Conservation (phyloP, 352 stramenopile species). For the Pythium guiyangense region DNA sequence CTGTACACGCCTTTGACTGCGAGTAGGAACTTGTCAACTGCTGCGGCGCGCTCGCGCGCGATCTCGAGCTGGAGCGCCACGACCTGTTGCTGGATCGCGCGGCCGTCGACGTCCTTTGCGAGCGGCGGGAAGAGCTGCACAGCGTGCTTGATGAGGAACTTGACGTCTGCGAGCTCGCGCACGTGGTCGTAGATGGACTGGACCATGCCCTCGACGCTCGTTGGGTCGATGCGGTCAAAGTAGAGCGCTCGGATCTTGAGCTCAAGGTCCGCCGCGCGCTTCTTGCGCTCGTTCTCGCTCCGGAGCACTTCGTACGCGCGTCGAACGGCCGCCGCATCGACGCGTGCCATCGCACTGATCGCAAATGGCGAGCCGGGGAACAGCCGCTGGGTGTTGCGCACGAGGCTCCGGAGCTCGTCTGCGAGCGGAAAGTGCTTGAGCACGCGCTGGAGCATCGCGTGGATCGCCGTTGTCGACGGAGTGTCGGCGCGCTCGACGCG, state of each 20-base stretch:
- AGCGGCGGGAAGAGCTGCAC: constrained; percentile 61
- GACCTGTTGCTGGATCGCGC: constrained; percentile 46
- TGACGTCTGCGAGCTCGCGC: constrained; percentile 61
- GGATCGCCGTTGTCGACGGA: constrained; percentile 15
- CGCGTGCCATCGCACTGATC: constrained; percentile 17
- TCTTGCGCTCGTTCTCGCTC: constrained; percentile 63
- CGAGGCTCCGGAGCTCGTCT: constrained; percentile 67
- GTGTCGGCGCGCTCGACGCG: constrained; percentile 39
- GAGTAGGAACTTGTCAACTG: constrained; percentile 64
- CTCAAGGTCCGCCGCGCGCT: constrained; percentile 80
- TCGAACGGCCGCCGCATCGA: constrained; percentile 26
- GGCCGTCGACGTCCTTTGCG: constrained; percentile 59
- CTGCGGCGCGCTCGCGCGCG: constrained; percentile 45
- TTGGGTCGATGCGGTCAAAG: constrained; percentile 86
- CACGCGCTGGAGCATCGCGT: constrained; percentile 39
- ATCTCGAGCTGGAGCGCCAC: constrained; percentile 65
- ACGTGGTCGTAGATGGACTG: constrained; percentile 79
- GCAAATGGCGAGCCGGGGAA: constrained; percentile 56
- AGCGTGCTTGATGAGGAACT: constrained; percentile 80
- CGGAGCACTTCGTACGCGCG: constrained; percentile 35
- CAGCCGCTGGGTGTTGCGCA: constrained; percentile 77
- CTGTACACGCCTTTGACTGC: constrained; percentile 66
- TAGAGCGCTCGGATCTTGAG: constrained; percentile 88
- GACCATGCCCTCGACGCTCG: constrained; percentile 73
- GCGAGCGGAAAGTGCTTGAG: constrained; percentile 56